These are phyloP conservation scores for Brassica hybrid DNA, from an alignment of 441 rosid species.

Conservation along the genomic window DNA sequence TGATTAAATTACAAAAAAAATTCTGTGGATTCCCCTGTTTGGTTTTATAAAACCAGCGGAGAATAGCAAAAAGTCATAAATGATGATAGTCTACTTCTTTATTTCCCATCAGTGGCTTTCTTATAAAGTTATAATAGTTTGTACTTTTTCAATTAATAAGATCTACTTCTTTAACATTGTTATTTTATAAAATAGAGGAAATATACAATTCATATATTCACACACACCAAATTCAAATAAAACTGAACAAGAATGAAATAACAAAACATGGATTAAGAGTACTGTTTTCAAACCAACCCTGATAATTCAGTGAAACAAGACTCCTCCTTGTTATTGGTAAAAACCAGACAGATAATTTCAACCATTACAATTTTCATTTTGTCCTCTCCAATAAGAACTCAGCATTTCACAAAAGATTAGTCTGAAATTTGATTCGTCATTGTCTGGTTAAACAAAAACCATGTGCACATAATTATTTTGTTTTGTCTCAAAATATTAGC, in stretches of 20 bases:
- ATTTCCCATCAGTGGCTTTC: no score
- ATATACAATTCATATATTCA: background rate
- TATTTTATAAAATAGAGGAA: no score
- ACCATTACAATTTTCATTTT: background rate
- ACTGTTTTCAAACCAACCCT: background rate
- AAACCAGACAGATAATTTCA: background rate
- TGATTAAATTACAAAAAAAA: no score
- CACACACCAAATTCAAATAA: background rate
- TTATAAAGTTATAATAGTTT: no score
- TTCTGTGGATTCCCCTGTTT: constrained; percentile 31
- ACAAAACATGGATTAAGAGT: background rate
- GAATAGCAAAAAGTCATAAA: background rate
- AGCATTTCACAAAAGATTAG: background rate
- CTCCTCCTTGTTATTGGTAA: background rate
- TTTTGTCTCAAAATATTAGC: background rate
- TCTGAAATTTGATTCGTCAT: background rate
- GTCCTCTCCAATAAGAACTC: background rate
- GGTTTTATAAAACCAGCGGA: constrained; percentile 28
- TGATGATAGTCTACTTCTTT: no score
- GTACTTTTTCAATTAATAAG: no score
- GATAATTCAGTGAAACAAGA: background rate
- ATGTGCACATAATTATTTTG: no score
- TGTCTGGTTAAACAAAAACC: no score
- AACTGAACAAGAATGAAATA: background rate
- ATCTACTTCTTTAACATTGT: no score